Conservation (phyloP, 164 flowering plant species). For the Berberis vulgaris region DNA sequence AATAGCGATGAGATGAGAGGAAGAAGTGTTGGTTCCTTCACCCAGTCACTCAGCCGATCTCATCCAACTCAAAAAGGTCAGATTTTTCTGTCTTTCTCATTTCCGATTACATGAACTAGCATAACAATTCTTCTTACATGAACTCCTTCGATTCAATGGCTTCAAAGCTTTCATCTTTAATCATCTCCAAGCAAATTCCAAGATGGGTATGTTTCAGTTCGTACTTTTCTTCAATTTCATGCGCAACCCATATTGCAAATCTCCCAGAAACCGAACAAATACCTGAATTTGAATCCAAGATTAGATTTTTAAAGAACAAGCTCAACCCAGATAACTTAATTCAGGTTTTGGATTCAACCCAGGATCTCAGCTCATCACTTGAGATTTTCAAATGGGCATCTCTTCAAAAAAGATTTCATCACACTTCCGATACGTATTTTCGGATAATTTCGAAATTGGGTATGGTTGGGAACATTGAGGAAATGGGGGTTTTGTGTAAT, state of each 20-base stretch:
- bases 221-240: slow-evolving; percentile 33
- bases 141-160: slow-evolving; percentile 28
- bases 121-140: neutral
- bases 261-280: slow-evolving; percentile 19
- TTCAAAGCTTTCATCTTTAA: slow-evolving; percentile 31
- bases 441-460: slow-evolving; percentile 50
- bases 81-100: too few species aligned
- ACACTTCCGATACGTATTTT: slow-evolving; percentile 37
- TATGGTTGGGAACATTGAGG: slow-evolving; percentile 34
- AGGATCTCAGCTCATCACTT: slow-evolving; percentile 36
- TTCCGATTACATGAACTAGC: too few species aligned
- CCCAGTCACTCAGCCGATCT: too few species aligned
- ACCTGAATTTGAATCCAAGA: slow-evolving; percentile 24
- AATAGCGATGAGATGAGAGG: too few species aligned
- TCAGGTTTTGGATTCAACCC: slow-evolving; percentile 34
- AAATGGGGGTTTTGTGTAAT: slow-evolving; percentile 42
- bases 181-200: slow-evolving; percentile 21
- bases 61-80: too few species aligned
- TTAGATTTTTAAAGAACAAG: slow-evolving; percentile 29
- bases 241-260: slow-evolving; percentile 16
- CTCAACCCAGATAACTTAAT: slow-evolving; percentile 36
- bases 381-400: slow-evolving; percentile 64
- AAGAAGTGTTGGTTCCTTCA: too few species aligned
- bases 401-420: slow-evolving; percentile 34
- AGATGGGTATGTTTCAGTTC: slow-evolving; percentile 24